Evolutionary conservation across 768 basidiomycete species (phyloP).

Genomic region (Lentinula edodes): DNA sequence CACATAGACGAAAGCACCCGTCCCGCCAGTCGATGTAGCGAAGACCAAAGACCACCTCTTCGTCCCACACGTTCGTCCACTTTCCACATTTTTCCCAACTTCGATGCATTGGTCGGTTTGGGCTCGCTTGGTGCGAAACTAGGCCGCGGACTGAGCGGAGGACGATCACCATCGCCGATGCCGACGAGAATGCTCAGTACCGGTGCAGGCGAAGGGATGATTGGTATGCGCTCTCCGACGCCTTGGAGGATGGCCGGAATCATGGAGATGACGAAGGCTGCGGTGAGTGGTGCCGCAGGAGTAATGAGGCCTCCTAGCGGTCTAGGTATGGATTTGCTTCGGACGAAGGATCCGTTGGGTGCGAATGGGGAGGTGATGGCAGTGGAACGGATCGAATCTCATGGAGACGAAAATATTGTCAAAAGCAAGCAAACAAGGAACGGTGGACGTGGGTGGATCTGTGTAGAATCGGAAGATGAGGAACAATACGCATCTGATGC

Average conservation of each 20-base stretch:
- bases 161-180: not conserved
- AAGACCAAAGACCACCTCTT: not conserved
- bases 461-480: not conserved
- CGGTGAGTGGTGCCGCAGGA: not conserved
- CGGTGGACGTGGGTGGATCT: not conserved
- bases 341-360: not conserved
- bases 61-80: slow-evolving; percentile 2
- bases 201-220: not conserved
- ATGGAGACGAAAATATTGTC: not conserved
- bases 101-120: not conserved
- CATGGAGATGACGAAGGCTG: not conserved
- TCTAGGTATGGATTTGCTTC: not conserved
- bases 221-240: not conserved
- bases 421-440: not conserved
- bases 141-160: not conserved
- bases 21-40: not conserved
- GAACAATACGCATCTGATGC: not conserved
- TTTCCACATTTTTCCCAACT: slow-evolving; percentile 6
- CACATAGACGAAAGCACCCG: not conserved
- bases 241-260: not conserved
- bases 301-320: not conserved
- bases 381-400: not conserved
- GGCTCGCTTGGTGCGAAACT: not conserved
- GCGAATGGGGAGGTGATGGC: not conserved
- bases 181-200: not conserved